These are phyloP conservation scores for Globisporangium uncinulatum DNA, from an alignment of 352 stramenopile species.

Conservation along the genomic window DNA sequence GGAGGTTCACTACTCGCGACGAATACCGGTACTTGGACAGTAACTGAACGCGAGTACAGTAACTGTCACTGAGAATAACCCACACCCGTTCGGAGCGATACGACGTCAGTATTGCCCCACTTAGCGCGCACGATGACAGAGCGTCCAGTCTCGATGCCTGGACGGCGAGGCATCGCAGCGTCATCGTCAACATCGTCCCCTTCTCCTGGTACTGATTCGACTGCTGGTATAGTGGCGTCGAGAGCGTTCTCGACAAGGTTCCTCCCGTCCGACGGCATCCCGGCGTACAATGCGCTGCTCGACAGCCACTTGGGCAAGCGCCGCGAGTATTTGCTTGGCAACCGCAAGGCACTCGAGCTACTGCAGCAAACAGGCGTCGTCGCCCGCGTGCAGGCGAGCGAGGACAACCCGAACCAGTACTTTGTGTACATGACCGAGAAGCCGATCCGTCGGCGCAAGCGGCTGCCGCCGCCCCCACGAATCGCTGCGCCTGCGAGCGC, in stretches of 20 bases:
- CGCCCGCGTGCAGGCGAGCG: slow-evolving; percentile 36
- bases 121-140: too few species aligned
- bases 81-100: too few species aligned
- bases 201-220: neutral
- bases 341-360: slow-evolving; percentile 41
- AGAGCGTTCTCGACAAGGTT: slow-evolving; percentile 55
- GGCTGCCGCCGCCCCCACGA: slow-evolving; percentile 17
- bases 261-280: slow-evolving; percentile 57
- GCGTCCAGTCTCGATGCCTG: too few species aligned
- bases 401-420: slow-evolving; percentile 58
- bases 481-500: neutral
- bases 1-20: too few species aligned
- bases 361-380: slow-evolving; percentile 66
- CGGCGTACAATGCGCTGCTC: slow-evolving; percentile 66
- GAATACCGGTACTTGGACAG: too few species aligned
- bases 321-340: slow-evolving; percentile 61
- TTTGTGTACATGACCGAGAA: slow-evolving; percentile 60
- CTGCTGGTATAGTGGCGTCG: neutral
- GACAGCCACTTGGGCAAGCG: slow-evolving; percentile 54
- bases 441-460: slow-evolving; percentile 32
- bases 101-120: too few species aligned
- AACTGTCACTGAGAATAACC: too few species aligned
- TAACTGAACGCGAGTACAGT: too few species aligned
- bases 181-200: too few species aligned
- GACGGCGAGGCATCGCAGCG: too few species aligned